Conservation (phyloP, 495 filamentous ascomycete species). For the Chaetomium cochliodes region DNA sequence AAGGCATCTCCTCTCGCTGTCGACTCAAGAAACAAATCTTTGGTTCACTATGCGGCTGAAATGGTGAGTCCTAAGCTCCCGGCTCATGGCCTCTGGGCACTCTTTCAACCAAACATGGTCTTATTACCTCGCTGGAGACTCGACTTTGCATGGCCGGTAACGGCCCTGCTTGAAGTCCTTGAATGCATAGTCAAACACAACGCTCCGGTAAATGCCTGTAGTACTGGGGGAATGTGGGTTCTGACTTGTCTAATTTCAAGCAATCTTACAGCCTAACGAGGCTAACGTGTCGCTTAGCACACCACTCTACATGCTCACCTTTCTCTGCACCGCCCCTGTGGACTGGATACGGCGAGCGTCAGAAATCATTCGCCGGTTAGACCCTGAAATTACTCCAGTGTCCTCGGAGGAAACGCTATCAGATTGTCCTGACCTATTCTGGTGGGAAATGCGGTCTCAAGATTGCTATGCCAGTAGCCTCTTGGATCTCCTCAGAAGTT, state of each 20-base stretch:
- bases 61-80: neutral
- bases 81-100: neutral
- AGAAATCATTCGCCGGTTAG: neutral
- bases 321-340: too few species aligned
- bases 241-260: neutral
- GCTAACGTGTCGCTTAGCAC: neutral
- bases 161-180: neutral
- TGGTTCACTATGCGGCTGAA: neutral
- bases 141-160: neutral
- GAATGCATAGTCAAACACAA: neutral
- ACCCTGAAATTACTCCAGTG: neutral
- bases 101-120: neutral
- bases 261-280: neutral
- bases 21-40: neutral
- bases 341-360: neutral
- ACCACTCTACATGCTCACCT: neutral
- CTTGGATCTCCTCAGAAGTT: neutral
- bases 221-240: neutral
- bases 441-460: too few species aligned
- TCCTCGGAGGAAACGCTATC: too few species aligned
- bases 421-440: too few species aligned
- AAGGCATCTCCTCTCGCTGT: conserved; percentile 4
- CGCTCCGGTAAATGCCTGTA: neutral
- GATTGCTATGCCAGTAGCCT: neutral
- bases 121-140: neutral